These are phyloP conservation scores for Tolypocladium tundrense DNA, from an alignment of 2,329 filamentous ascomycete species.

Conservation along the genomic window DNA sequence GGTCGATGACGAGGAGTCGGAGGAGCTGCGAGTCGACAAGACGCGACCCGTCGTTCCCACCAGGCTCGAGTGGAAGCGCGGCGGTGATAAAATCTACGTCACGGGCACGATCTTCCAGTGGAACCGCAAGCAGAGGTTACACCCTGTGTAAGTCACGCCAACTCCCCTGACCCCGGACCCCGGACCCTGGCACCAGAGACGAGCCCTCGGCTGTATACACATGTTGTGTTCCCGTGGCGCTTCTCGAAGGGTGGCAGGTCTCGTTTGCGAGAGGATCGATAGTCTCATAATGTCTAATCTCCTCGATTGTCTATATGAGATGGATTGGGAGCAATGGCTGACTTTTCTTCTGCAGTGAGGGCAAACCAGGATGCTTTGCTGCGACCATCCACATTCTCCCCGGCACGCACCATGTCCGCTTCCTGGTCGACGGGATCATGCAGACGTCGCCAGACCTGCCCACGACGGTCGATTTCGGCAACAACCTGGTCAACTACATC, in stretches of 20 bases:
- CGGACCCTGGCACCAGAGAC: background rate
- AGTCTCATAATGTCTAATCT: background rate
- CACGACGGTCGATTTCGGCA: conserved; percentile 94
- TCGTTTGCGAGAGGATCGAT: background rate
- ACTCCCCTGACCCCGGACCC: background rate
- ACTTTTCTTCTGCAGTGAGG: conserved; percentile 30
- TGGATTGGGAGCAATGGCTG: conserved; percentile 2
- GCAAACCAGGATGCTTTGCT: conserved; percentile 55
- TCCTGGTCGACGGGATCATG: conserved; percentile 92
- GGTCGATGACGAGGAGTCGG: conserved; percentile 67
- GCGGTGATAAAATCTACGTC: conserved; percentile 86
- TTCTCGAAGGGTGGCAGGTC: background rate
- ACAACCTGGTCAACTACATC: conserved; percentile 97
- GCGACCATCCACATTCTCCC: conserved; percentile 75
- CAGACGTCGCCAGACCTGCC: conserved; percentile 76
- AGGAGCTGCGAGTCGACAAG: conserved; percentile 67
- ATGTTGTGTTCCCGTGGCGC: background rate
- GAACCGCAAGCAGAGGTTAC: conserved; percentile 86
- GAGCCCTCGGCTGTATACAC: background rate
- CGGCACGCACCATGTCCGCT: conserved; percentile 93
- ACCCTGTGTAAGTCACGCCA: conserved; percentile 64
- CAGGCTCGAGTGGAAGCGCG: conserved; percentile 71
- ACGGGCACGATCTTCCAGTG: conserved; percentile 96
- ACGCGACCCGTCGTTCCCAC: conserved; percentile 73
- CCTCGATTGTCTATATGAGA: background rate